Evolutionary conservation across 2,329 filamentous ascomycete genomes (phyloP).

Genomic region (Fusarium miscanthi): DNA sequence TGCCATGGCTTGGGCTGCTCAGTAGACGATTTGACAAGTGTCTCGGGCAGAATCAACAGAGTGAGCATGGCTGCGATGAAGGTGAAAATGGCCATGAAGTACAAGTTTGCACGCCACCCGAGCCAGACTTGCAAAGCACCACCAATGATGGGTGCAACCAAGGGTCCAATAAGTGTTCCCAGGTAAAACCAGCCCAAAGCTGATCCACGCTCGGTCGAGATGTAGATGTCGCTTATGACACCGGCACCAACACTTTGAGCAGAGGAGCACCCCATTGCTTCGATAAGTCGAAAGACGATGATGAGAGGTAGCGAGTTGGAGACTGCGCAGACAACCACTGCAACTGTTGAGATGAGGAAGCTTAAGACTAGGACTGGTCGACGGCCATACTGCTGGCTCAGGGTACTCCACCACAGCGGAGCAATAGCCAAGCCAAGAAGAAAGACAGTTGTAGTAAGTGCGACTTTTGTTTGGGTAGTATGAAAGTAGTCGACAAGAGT

Average conservation of each 20-base stretch:
- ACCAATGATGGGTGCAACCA: constrained; percentile 6
- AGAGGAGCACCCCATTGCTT: neutral
- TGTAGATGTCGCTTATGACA: constrained; percentile 15
- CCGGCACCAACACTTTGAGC: neutral
- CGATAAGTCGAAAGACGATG: neutral
- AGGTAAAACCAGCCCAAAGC: constrained; percentile 19
- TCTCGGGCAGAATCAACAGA: neutral
- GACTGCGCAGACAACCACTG: neutral
- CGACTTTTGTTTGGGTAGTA: neutral
- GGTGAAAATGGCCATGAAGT: constrained; percentile 5
- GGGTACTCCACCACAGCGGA: constrained; percentile 1
- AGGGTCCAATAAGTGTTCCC: constrained; percentile 10
- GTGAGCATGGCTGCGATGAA: neutral
- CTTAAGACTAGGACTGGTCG: neutral
- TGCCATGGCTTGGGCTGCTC: neutral
- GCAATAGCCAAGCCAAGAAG: neutral
- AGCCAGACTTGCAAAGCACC: neutral
- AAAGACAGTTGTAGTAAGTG: neutral
- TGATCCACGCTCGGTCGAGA: constrained; percentile 12
- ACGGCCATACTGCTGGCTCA: neutral
- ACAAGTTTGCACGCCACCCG: neutral
- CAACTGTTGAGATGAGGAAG: neutral
- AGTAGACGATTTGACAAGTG: neutral
- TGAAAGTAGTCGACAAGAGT: constrained; percentile 1
- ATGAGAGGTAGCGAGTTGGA: neutral